A percentile compares a stretch with the other conserved stretches of the same genome.
phyloP scores from a whole-genome alignment of 2,329 filamentous ascomycete species.

The Claviceps paspali region DNA sequence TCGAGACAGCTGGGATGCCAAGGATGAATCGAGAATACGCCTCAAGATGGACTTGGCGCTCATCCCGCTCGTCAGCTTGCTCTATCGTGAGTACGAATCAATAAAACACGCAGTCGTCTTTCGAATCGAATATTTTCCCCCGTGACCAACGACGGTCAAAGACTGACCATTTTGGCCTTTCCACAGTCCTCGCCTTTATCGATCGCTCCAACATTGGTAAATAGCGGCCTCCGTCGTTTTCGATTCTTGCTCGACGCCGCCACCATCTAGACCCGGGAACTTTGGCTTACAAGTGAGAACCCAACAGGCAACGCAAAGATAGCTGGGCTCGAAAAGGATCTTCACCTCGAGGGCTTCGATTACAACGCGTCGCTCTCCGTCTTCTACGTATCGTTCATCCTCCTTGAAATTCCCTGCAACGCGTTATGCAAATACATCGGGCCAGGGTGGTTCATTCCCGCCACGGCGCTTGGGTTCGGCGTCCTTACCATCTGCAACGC shows the following conservation, averaged over 20 bases:
- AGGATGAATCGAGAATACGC: slow-evolving; percentile 39
- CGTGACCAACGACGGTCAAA: no score
- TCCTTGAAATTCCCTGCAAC: slow-evolving; percentile 49
- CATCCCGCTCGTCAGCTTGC: slow-evolving; percentile 45
- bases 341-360: slow-evolving; percentile 38
- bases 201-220: slow-evolving; percentile 51
- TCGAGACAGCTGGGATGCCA: slow-evolving; percentile 29
- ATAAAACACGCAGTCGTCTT: no score
- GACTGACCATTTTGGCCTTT: background rate
- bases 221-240: no score
- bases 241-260: no score
- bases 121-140: no score
- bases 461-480: slow-evolving; percentile 41
- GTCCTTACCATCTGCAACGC: slow-evolving; percentile 44
- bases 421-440: slow-evolving; percentile 48
- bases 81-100: slow-evolving; percentile 35
- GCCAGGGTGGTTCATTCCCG: slow-evolving; percentile 49
- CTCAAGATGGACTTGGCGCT: slow-evolving; percentile 50
- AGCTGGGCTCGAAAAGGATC: slow-evolving; percentile 39
- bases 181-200: slow-evolving; percentile 31
- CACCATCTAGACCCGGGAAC: no score
- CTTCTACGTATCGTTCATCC: slow-evolving; percentile 51
- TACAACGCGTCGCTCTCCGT: slow-evolving; percentile 46
- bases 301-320: slow-evolving; percentile 38
- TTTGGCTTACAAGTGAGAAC: background rate